Conservation (phyloP, 805 yeast genomes). For the Torulaspora gathmanii region DNA sequence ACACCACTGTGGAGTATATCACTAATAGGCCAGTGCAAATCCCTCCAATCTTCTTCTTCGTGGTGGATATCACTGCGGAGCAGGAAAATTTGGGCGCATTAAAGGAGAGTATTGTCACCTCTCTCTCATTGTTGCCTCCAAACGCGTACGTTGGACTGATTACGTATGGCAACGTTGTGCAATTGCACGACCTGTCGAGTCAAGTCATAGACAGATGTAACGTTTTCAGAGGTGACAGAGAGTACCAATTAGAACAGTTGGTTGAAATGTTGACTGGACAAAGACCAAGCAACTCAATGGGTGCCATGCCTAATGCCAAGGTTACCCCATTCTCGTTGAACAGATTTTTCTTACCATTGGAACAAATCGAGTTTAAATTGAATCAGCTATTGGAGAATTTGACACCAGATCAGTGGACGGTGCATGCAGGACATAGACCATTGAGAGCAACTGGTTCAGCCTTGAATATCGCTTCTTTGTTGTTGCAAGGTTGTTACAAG, state of each 20-base stretch:
- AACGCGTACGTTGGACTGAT: conserved; percentile 83
- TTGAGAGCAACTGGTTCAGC: conserved; percentile 93
- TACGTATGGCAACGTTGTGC: conserved; percentile 82
- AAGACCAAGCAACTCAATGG: conserved; percentile 39
- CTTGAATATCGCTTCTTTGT: conserved; percentile 71
- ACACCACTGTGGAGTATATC: conserved; percentile 81
- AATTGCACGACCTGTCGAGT: conserved; percentile 76
- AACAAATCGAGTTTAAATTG: conserved; percentile 76
- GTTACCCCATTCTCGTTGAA: conserved; percentile 44
- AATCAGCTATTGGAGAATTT: conserved; percentile 74
- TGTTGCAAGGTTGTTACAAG: conserved; percentile 77
- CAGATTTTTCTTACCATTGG: conserved; percentile 68
- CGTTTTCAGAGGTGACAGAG: conserved; percentile 86
- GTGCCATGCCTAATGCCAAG: conserved; percentile 32
- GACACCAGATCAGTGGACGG: conserved; percentile 83
- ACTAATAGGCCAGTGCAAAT: conserved; percentile 72
- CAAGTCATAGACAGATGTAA: conserved; percentile 66
- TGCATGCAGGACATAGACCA: conserved; percentile 77
- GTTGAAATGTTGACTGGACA: conserved; percentile 60
- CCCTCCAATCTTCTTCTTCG: conserved; percentile 84
- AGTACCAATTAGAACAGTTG: conserved; percentile 53
- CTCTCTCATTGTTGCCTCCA: conserved; percentile 78
- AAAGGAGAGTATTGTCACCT: conserved; percentile 71
- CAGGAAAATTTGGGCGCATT: conserved; percentile 79
- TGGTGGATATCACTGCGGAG: conserved; percentile 86